These are phyloP conservation scores for Ciborinia camelliae DNA, from an alignment of 2,329 filamentous ascomycete genomes.

Conservation along the genomic window DNA sequence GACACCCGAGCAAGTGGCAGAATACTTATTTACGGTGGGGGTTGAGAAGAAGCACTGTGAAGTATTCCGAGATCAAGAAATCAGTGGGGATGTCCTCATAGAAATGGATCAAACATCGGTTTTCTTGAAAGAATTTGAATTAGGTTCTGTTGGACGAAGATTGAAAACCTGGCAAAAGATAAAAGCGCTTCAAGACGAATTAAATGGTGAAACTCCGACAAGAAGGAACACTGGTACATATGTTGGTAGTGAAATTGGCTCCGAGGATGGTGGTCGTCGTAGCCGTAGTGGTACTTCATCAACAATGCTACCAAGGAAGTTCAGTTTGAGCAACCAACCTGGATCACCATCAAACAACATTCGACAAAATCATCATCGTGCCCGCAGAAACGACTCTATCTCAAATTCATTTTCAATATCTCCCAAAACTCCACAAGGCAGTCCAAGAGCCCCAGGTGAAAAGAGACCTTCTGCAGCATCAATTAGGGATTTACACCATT, in stretches of 20 bases:
- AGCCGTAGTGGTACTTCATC: constrained; percentile 38
- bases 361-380: constrained; percentile 35
- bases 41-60: constrained; percentile 89
- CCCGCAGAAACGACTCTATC: constrained; percentile 39
- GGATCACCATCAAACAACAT: constrained; percentile 29
- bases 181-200: constrained; percentile 84
- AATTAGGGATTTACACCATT: constrained; percentile 77
- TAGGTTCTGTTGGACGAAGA: constrained; percentile 84
- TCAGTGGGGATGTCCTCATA: constrained; percentile 86
- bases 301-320: constrained; percentile 33
- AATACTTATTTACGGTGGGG: constrained; percentile 80
- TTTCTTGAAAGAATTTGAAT: constrained; percentile 91
- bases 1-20: constrained; percentile 78
- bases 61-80: constrained; percentile 93
- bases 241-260: constrained; percentile 54
- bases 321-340: constrained; percentile 33
- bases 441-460: constrained; percentile 42
- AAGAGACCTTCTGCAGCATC: constrained; percentile 74
- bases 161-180: constrained; percentile 97
- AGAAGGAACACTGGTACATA: constrained; percentile 55
- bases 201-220: constrained; percentile 52
- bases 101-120: constrained; percentile 94
- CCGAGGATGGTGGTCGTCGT: constrained; percentile 51
- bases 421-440: constrained; percentile 39
- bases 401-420: constrained; percentile 44